Conservation (phyloP, 441 rosid genomes). For the Populus hybrid region DNA sequence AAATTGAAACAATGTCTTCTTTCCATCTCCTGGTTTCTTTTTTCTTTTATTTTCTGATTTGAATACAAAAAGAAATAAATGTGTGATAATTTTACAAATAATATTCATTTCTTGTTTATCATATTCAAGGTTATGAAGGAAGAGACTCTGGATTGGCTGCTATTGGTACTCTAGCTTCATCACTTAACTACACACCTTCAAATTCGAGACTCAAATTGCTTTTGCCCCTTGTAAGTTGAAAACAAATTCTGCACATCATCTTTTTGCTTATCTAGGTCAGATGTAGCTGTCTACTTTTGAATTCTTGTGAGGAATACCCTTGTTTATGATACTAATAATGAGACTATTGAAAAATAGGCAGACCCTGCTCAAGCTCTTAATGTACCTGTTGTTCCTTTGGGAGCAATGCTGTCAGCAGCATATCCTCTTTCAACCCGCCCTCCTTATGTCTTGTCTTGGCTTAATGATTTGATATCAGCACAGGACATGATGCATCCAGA, state of each 20-base stretch:
- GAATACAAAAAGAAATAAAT: background rate
- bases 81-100: background rate
- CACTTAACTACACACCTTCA: conserved; percentile 89
- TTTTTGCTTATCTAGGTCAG: conserved; percentile 4
- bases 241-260: background rate
- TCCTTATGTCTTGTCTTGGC: conserved; percentile 83
- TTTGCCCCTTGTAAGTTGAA: conserved; percentile 73
- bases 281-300: conserved; percentile 1
- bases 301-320: background rate
- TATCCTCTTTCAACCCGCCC: conserved; percentile 83
- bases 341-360: conserved; percentile 54
- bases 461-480: conserved; percentile 78
- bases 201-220: conserved; percentile 80
- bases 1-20: background rate
- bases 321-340: conserved; percentile 15
- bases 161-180: conserved; percentile 83
- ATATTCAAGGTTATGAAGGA: conserved; percentile 63
- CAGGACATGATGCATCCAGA: conserved; percentile 99
- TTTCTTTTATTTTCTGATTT: background rate
- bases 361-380: conserved; percentile 93
- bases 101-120: conserved; percentile 16
- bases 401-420: conserved; percentile 77
- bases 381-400: conserved; percentile 93
- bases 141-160: conserved; percentile 66
- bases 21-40: background rate